A percentile compares a stretch with the other conserved stretches of the same genome.
Evolutionary conservation across 1,284 basidiomycete species (phyloP).

Genomic region (Sanghuangporus sanghuang): DNA sequence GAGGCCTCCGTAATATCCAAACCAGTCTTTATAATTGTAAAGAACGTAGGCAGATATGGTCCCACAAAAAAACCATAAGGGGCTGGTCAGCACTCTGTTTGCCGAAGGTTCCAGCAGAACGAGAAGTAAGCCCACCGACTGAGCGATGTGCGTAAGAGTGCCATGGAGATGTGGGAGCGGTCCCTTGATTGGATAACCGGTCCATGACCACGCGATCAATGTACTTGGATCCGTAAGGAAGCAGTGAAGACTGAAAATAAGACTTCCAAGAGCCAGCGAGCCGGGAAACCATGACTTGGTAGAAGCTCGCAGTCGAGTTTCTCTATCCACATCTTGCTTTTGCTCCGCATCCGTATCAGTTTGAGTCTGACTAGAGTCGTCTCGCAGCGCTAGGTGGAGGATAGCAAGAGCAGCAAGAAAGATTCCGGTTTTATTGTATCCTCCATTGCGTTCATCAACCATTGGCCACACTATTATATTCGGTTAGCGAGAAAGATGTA

Average conservation of each 20-base stretch:
- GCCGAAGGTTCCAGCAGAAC: conserved; percentile 32
- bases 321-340: background rate
- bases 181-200: conserved; percentile 76
- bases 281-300: conserved; percentile 48
- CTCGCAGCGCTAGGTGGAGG: conserved; percentile 26
- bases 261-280: conserved; percentile 64
- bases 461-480: conserved; percentile 70
- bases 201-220: conserved; percentile 88
- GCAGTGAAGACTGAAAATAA: conserved; percentile 77
- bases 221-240: conserved; percentile 80
- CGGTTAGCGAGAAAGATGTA: background rate
- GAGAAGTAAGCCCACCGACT: conserved; percentile 51
- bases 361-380: conserved; percentile 18
- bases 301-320: conserved; percentile 29
- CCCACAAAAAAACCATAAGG: conserved; percentile 49
- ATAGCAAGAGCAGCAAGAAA: conserved; percentile 28
- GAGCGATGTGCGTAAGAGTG: conserved; percentile 61
- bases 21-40: conserved; percentile 66
- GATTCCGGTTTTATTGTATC: conserved; percentile 59
- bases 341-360: background rate
- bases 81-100: conserved; percentile 34
- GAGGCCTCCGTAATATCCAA: conserved; percentile 70
- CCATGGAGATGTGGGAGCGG: conserved; percentile 76
- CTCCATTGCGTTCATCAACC: conserved; percentile 60
- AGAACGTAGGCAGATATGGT: conserved; percentile 50